Base-by-base conservation (phyloP, 2,329 filamentous ascomycete species). In the Paecilomyces formosus region DNA sequence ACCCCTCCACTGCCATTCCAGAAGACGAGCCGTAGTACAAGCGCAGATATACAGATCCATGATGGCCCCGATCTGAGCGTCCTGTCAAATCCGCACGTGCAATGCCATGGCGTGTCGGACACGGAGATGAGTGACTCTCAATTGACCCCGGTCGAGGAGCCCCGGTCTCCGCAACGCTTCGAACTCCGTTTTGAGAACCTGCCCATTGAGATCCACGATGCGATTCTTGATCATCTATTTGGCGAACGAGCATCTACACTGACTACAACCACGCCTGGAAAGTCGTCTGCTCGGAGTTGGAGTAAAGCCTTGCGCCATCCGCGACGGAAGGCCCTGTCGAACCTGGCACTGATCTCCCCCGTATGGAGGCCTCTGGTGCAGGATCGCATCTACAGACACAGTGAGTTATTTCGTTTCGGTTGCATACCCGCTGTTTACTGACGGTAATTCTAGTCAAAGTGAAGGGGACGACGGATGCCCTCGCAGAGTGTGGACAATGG, bases 191-290 rank as follows among this genome's bases (percentile, higher is more conserved):
- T 75, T 49, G 62, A 69, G 51, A 64, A 83, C 61, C 75, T 90
- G 1, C 88, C 88, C 1, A 80, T 82, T 57, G 88, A 90, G 70
- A 88, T 91, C 12, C 87, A 89, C 68, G 87, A 89, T 65, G 83
- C 82, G 57, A 86, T 90, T 57, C 76, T 90, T 13, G 88, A 90
- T 68, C 82, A 88, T 63, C 74, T 90, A 1, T 89, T 90, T 65
- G 88, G 87, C 3, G 85, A 87, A 60, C 82, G 85, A 53, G 82
- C 85, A 49, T 86, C 87, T 0, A 78, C 85, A 4, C 79, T 83
- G 18, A 82, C 82, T 50, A 80, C 81, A 60, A 83, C 81, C 65
- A 79, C 81, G 55, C 77, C 83, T 53, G 78, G 80, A 60, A 79
- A 84, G 58, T 74, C 76, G 2, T 71, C 76, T 33, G 76, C 81